Evolutionary conservation across 441 rosid genomes (phyloP).

Genomic region (Macaranga tanarius): DNA sequence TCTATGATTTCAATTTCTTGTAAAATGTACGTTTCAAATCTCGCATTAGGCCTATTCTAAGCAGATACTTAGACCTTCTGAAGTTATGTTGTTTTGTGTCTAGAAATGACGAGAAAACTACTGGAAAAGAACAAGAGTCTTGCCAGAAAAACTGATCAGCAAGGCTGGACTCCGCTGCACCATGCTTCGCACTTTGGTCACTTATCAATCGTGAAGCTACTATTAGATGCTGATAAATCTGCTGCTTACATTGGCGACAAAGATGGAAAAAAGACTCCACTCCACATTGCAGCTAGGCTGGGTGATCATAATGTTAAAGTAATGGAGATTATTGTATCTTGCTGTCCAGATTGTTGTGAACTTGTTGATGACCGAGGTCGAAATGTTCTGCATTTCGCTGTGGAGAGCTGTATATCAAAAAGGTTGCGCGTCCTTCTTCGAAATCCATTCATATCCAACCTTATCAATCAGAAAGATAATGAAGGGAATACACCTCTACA

Average conservation of each 20-base stretch:
- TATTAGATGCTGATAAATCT: not conserved
- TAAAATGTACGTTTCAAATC: too few relatives aligned
- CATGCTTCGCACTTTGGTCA: slow-evolving; percentile 5
- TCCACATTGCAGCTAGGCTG: not conserved
- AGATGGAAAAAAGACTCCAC: slow-evolving; percentile 12
- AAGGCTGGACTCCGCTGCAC: slow-evolving; percentile 29
- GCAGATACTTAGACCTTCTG: too few relatives aligned
- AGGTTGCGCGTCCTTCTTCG: not conserved
- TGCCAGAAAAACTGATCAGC: slow-evolving; percentile 12
- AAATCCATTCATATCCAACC: not conserved
- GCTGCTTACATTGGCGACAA: slow-evolving; percentile 5
- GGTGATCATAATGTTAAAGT: not conserved
- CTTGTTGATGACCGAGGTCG: not conserved
- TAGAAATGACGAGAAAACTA: not conserved
- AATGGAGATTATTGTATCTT: not conserved
- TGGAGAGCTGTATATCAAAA: not conserved
- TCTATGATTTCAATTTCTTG: too few relatives aligned
- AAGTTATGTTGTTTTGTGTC: not conserved
- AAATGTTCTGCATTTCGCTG: slow-evolving; percentile 2
- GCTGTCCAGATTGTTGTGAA: slow-evolving; percentile 5
- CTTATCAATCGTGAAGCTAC: not conserved
- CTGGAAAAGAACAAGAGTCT: not conserved
- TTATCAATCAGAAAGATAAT: not conserved
- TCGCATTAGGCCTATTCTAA: too few relatives aligned
- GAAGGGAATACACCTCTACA: not conserved